phyloP scores from a whole-genome alignment of 192 early-diverging fungal species.

The Coemansia sp. region DNA sequence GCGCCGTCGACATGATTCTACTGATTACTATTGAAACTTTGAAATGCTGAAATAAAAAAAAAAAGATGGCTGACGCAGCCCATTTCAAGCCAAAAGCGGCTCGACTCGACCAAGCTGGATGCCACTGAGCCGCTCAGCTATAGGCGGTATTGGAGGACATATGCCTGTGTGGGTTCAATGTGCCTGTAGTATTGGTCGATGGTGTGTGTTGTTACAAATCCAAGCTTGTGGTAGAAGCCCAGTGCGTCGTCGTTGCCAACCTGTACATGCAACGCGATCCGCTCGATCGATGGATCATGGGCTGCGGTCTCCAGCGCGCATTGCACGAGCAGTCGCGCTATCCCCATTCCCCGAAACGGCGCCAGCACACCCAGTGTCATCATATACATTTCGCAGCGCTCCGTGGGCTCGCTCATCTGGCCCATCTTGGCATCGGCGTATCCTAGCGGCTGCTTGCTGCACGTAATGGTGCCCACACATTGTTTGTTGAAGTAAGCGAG shows the following conservation, averaged over 20 bases:
- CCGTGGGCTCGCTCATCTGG: constrained; percentile 13
- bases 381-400: constrained; percentile 65
- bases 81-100: not conserved
- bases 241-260: constrained; percentile 76
- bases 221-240: constrained; percentile 77
- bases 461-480: constrained; percentile 83
- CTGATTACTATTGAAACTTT: constrained; percentile 6
- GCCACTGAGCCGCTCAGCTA: not conserved
- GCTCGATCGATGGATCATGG: constrained; percentile 49
- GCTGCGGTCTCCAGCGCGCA: constrained; percentile 46
- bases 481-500: constrained; percentile 64
- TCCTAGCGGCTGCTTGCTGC: constrained; percentile 64
- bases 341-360: constrained; percentile 74
- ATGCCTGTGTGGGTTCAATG: constrained; percentile 81
- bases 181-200: constrained; percentile 79
- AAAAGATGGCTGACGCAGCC: not conserved
- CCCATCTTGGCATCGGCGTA: constrained; percentile 16
- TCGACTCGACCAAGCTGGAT: not conserved
- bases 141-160: constrained; percentile 53
- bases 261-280: constrained; percentile 84
- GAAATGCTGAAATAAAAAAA: constrained; percentile 5
- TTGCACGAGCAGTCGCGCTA: constrained; percentile 67
- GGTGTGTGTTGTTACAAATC: constrained; percentile 61
- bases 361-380: constrained; percentile 91
- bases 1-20: constrained; percentile 20